Conservation (phyloP, 1,284 basidiomycete species). For the Cutaneotrichosporon cutaneum region DNA sequence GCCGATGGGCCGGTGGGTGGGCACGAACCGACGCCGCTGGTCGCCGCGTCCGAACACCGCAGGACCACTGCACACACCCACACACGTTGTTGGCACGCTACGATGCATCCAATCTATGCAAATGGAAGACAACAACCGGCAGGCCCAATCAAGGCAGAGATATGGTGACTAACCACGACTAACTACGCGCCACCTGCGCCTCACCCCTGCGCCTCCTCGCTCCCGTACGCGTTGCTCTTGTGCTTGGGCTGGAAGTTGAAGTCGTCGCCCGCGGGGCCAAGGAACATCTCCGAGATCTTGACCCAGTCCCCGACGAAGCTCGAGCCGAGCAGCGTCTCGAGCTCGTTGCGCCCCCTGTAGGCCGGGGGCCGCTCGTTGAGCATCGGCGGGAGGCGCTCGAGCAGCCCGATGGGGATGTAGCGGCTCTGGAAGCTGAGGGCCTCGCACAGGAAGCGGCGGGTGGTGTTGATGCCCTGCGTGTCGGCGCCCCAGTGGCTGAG, state of each 20-base stretch:
- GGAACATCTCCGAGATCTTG: constrained; percentile 91
- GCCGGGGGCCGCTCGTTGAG: constrained; percentile 89
- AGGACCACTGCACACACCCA: too few species aligned
- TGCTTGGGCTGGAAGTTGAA: constrained; percentile 73
- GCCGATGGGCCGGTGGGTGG: not conserved
- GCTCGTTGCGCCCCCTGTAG: constrained; percentile 79
- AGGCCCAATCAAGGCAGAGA: not conserved
- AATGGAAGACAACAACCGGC: too few species aligned
- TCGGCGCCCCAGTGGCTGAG: constrained; percentile 77
- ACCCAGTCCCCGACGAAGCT: constrained; percentile 88
- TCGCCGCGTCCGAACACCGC: too few species aligned
- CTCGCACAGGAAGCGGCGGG: constrained; percentile 90
- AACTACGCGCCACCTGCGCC: not conserved
- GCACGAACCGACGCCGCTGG: too few species aligned
- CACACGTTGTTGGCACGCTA: too few species aligned
- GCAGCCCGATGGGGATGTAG: constrained; percentile 87
- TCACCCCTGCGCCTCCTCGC: constrained; percentile 59
- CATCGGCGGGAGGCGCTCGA: constrained; percentile 76
- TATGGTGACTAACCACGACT: not conserved
- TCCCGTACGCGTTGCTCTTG: constrained; percentile 65
- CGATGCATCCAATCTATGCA: not conserved
- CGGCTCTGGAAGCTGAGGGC: constrained; percentile 92
- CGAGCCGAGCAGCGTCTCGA: constrained; percentile 83
- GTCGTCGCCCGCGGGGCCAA: constrained; percentile 66
- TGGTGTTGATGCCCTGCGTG: constrained; percentile 84